Evolutionary conservation across 1,139 yeast genomes (phyloP).

Genomic region (Suhomyces bolitotheri): DNA sequence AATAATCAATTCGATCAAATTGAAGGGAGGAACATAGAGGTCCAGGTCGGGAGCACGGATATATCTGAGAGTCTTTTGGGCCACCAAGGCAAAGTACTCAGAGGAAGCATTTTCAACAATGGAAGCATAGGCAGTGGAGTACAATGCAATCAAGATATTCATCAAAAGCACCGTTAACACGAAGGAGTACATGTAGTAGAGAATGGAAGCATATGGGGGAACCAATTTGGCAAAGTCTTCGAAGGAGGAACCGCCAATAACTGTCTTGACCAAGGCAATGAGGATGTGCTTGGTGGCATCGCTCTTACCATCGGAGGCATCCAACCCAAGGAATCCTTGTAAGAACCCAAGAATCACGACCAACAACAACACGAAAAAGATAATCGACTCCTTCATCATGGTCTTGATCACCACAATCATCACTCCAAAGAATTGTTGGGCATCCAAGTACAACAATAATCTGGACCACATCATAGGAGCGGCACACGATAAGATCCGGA

Average conservation of each 20-base stretch:
- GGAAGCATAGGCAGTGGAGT: constrained; percentile 78
- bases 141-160: constrained; percentile 81
- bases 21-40: constrained; percentile 84
- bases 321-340: constrained; percentile 85
- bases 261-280: constrained; percentile 65
- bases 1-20: constrained; percentile 62
- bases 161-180: constrained; percentile 70
- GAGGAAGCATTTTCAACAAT: constrained; percentile 82
- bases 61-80: constrained; percentile 79
- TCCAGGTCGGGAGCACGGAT: constrained; percentile 87
- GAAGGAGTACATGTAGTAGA: constrained; percentile 77
- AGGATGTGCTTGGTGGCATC: constrained; percentile 71
- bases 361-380: constrained; percentile 72
- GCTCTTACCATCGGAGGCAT: constrained; percentile 80
- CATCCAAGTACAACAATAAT: constrained; percentile 71
- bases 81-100: constrained; percentile 81
- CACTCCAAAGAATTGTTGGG: constrained; percentile 81
- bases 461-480: constrained; percentile 90
- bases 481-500: constrained; percentile 71
- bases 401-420: constrained; percentile 83
- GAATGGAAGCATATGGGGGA: constrained; percentile 78
- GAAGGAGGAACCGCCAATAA: constrained; percentile 73
- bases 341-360: constrained; percentile 77
- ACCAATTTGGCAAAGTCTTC: constrained; percentile 69
- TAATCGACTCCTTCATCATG: constrained; percentile 81